Conservation (phyloP, 129 eudicot species). For the Artemisia tridentata region DNA sequence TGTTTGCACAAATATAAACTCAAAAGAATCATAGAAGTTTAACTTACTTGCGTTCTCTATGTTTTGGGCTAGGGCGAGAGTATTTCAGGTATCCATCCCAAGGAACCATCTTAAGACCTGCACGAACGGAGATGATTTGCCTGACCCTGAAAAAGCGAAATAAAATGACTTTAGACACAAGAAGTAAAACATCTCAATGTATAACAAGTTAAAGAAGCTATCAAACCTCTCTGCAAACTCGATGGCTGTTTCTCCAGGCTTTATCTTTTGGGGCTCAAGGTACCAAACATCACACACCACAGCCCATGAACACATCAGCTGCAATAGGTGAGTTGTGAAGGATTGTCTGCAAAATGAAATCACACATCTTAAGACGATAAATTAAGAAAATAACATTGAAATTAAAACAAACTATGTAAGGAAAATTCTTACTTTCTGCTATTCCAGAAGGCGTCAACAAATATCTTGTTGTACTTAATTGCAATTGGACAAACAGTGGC, state of each 20-base stretch:
- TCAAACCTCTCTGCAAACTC: constrained; percentile 94
- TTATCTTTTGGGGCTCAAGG: constrained; percentile 90
- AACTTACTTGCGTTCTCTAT: constrained; percentile 84
- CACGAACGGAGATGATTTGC: constrained; percentile 77
- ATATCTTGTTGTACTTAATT: constrained; percentile 93
- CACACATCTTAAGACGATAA: not conserved
- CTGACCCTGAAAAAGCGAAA: not conserved
- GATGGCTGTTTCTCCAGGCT: constrained; percentile 93
- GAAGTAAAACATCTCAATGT: not conserved
- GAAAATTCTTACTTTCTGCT: constrained; percentile 70
- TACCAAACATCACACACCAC: constrained; percentile 99
- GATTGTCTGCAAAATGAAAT: constrained; percentile 69
- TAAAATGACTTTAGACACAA: not conserved
- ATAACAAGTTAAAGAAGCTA: not conserved
- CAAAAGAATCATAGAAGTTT: not conserved
- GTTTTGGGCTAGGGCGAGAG: constrained; percentile 98
- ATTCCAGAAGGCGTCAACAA: constrained; percentile 99
- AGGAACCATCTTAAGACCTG: constrained; percentile 93
- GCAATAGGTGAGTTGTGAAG: constrained; percentile 90
- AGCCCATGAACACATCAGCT: constrained; percentile 99
- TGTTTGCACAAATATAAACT: not conserved
- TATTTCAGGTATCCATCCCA: constrained; percentile 98
- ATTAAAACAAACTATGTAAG: constrained; percentile 8
- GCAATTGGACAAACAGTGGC: constrained; percentile 95
- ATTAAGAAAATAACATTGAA: not conserved